A percentile compares a stretch with the other conserved stretches of the same genome.
Evolutionary conservation across 2,329 filamentous ascomycete species (phyloP).

Genomic region (Monilinia laxa): DNA sequence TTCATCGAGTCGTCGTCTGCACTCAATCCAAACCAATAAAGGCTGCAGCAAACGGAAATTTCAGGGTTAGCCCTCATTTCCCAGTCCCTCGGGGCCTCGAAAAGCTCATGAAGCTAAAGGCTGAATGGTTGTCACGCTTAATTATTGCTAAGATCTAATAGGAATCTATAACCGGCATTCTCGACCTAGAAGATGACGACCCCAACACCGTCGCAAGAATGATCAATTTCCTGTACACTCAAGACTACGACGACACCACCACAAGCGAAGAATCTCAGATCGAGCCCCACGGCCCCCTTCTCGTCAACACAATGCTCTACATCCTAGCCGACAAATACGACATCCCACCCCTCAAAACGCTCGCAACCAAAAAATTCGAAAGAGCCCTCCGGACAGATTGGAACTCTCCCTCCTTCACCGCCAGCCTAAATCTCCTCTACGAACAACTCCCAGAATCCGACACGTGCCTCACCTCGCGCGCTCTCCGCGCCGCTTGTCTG

Average conservation of each 20-base stretch:
- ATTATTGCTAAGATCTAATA: constrained; percentile 6
- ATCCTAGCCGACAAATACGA: constrained; percentile 26
- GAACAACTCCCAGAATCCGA: constrained; percentile 22
- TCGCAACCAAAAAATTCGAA: constrained; percentile 22
- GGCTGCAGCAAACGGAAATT: constrained; percentile 25
- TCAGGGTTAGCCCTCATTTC: constrained; percentile 24
- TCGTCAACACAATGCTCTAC: constrained; percentile 21
- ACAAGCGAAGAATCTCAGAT: neutral
- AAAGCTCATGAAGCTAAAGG: neutral
- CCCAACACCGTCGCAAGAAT: constrained; percentile 22
- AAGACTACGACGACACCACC: constrained; percentile 10
- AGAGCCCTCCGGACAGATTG: neutral
- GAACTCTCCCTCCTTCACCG: constrained; percentile 17
- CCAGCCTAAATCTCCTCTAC: neutral
- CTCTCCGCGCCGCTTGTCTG: constrained; percentile 3
- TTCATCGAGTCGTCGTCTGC: constrained; percentile 31
- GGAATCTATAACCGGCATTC: constrained; percentile 14
- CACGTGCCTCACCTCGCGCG: constrained; percentile 8
- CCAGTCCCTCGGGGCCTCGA: too few relatives aligned
- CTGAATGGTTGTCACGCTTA: neutral
- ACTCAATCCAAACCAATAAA: constrained; percentile 28
- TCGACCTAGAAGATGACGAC: constrained; percentile 22
- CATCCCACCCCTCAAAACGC: constrained; percentile 21
- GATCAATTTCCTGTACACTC: constrained; percentile 54
- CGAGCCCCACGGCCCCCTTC: neutral